Evolutionary conservation across 2,329 filamentous ascomycete genomes (phyloP), one percentile per base, ranked within the genome.

Genomic region (Aspergillus texensis): DNA sequence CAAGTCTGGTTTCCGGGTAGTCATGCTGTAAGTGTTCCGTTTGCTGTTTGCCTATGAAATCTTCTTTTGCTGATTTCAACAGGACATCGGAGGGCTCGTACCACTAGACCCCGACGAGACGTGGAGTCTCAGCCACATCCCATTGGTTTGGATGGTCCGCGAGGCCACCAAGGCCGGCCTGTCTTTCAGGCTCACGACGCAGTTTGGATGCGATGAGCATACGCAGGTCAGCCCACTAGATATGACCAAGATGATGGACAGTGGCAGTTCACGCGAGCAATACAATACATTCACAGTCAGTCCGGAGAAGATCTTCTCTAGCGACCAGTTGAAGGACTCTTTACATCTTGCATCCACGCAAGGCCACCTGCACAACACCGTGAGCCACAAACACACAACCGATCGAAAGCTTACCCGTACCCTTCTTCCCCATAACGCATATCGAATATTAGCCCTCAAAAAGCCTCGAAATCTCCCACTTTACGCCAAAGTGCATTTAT

Each of bases 91-190:
- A 2, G 58, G 48, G 12, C 32, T 54, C 16, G 21, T 34, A 14
- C 26, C 58, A 11, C 36, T 24, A 36, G 28, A 45, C n/a, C 21
- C 21, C 12, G 26, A 16, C n/a, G 41, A 58, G 16, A 3, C 19
- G 4, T 43, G 39, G 26, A 43, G 28, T 14, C 55, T 58, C 45
- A 24, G 39, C 16, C 57, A 58, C 28, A 52, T 50, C 43, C 57
- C 57, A 1, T 14, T 58, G 57, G 57, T 36, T 21, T 58, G 57
- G 57, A 58, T 58, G 45, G 45, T 58, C 10, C 26, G 30, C 41
- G 57, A 58, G 57, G 57, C 57, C 28, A 16, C 21, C 2, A 36
- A 28, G 4, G 32, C 52, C 14, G 32, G 52, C 4, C 21, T 55
- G 10, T 24, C 30, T 14, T 39, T 55, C n/a, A 24, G 52, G 16